A percentile compares a stretch with the other conserved stretches of the same genome.
These are phyloP conservation scores for Rhodofomes roseus DNA, from an alignment of 1,284 basidiomycete species.

Conservation along the genomic window DNA sequence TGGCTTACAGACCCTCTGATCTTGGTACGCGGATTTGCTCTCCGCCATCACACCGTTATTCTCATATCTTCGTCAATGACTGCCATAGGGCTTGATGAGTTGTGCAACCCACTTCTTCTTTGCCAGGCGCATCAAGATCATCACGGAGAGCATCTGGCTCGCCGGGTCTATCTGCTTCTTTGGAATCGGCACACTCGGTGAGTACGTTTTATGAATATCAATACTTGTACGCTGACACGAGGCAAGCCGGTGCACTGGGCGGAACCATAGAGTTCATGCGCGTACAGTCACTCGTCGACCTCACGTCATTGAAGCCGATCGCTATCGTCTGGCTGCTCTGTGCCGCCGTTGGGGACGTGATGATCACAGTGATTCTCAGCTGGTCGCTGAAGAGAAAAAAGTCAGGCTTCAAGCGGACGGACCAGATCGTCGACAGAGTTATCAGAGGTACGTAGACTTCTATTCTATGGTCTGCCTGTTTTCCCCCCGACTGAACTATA, in stretches of 20 bases:
- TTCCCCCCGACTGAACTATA: too few relatives aligned
- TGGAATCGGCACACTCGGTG: neutral
- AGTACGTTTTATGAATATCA: neutral
- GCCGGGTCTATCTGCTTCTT: neutral
- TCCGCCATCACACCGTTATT: too few relatives aligned
- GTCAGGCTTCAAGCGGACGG: slow-evolving; percentile 4
- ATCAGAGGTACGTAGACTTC: slow-evolving; percentile 2
- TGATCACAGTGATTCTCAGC: slow-evolving; percentile 3
- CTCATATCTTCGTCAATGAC: neutral
- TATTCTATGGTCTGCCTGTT: too few relatives aligned
- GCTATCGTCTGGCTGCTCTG: neutral
- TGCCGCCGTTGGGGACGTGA: neutral
- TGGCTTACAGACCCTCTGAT: slow-evolving; percentile 3
- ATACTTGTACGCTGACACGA: neutral
- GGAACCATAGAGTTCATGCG: neutral
- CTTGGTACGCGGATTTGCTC: neutral
- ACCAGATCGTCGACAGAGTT: slow-evolving; percentile 3
- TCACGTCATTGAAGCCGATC: neutral
- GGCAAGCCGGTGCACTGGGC: neutral
- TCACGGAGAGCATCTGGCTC: slow-evolving; percentile 1
- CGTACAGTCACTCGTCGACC: neutral
- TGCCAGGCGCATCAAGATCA: slow-evolving; percentile 3
- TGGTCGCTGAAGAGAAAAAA: slow-evolving; percentile 3
- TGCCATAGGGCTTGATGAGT: neutral
- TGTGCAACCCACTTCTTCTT: slow-evolving; percentile 5